Base-by-base conservation (phyloP, 1,284 basidiomycete species). In the Bjerkandera adusta region DNA sequence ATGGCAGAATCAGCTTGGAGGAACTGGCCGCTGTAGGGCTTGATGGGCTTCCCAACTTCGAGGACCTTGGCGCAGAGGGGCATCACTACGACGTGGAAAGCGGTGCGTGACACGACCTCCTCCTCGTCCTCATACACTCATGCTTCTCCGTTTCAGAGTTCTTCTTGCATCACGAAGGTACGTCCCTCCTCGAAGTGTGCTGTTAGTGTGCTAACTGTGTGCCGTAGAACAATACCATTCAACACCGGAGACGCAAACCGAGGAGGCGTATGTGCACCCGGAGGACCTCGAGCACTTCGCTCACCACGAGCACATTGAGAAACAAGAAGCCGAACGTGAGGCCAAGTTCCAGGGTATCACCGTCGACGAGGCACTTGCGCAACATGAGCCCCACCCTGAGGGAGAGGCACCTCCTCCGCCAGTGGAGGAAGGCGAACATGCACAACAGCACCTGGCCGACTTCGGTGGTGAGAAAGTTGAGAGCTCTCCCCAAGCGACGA, bases 221-320 rank as follows among this genome's bases (percentile, higher is more conserved):
- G 16, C 12, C 27, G 37, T 61, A 85, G 89, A 97, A 72, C 72
- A 92, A 67, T 97, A 80, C 74, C 96, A 99, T 71, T 89, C 79
- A 21, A 97, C 94, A 18, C 94, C 94, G 0, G 96, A 99, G 65
- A 97, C 95, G 0, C 96, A 99, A 68, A 93, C 91, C 0, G 95
- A 97, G 62, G 92, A 94, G 57, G 78, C 92, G 1, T 99, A 99
- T 70, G 88, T 66, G 50, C 96, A 99, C 66, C 84, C 91, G 3
- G 97, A 97, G 67, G 93, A 95, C 68, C 52, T 85, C 43, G 89
- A 92, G 57, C 91, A 94, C 62, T 97, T 96, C 62, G 72, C 83
- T 48, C 83, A 91, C 53, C 97, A 99, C 68, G 89, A 90, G 50
- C 61, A 71, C 13, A 97, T 99, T 55, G 97, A 99, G 65, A 76